Percentiles rank a stretch among this genome's conserved stretches.
phyloP scores from a whole-genome alignment of 306 rosid genomes.

The Prunus campanulata region DNA sequence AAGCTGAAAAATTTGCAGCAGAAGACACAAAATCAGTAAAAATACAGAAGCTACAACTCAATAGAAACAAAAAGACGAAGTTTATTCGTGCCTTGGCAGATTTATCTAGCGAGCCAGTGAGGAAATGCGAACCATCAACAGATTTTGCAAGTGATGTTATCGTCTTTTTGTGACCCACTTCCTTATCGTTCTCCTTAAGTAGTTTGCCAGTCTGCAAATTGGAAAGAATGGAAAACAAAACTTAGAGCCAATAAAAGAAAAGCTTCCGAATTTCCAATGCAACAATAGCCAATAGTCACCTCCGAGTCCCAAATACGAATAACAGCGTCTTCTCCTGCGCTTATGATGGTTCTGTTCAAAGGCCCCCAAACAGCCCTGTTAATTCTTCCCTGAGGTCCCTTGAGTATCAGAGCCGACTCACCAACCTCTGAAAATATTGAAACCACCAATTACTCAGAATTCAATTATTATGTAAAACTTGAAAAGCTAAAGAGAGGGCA shows the following conservation, averaged over 20 bases:
- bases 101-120: conserved; percentile 85
- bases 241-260: neutral
- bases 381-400: conserved; percentile 90
- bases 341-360: conserved; percentile 67
- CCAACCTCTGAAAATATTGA: conserved; percentile 50
- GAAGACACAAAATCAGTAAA: conserved; percentile 4
- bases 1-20: conserved; percentile 43
- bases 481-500: neutral
- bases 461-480: neutral
- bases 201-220: conserved; percentile 71
- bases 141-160: conserved; percentile 72
- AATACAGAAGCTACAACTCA: neutral
- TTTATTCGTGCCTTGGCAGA: conserved; percentile 65
- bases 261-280: neutral
- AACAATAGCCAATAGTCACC: conserved; percentile 27
- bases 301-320: conserved; percentile 94
- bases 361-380: conserved; percentile 98
- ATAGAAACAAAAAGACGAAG: neutral
- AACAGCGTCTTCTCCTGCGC: conserved; percentile 86
- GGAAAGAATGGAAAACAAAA: neutral
- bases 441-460: neutral
- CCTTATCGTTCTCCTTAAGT: conserved; percentile 71
- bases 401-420: conserved; percentile 66
- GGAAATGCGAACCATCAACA: conserved; percentile 74
- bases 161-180: conserved; percentile 70